Base-by-base conservation (phyloP, 352 stramenopile genomes). In the Phytopythium vexans region DNA sequence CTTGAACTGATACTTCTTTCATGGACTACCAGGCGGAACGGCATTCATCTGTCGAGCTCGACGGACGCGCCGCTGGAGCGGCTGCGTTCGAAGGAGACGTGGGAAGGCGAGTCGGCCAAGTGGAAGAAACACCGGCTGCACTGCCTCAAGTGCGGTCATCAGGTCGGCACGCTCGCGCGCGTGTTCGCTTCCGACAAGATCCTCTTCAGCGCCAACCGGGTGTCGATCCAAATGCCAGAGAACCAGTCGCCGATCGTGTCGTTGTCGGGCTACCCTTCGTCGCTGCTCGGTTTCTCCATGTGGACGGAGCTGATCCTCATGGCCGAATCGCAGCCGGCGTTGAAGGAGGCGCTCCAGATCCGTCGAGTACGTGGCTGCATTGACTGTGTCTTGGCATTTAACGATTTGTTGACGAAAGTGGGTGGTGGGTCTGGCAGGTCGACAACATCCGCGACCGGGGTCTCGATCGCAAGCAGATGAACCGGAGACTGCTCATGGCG, bases 281-380 rank as follows among this genome's bases (percentile, higher is more conserved):
- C 81, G 14, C 65, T 83, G 16, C 46, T 91, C 42, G 76, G 68
- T 15, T 89, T 91, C 58, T 76, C 67, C 1, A 89, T 87, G 77
- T 91, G 81, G 81, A 82, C 77, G 6, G 81, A 91, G 48, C 56
- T 91, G 15, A 82, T 91, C 52, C 58, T 89, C 31, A 91, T 89
- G 76, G 67, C 83, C 4, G 81, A 89, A 47, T 77, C 77, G 39
- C 77, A 91, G 55, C 76, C 81, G 21, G 66, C 71, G 15, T 67
- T 91, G 15, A 89, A 89, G 65, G 61, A 82, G 15, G 52, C 80
- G 47, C 60, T 91, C 14, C 60, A 82, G 56, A 88, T 90, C 58
- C 73, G 70, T 40, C 64, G 77, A 52, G 70, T 78, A 41, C 40
- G 54, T 42, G 12, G 14, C 52, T 37, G 5, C 21, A 27, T 46